Evolutionary conservation across 75 land plant genomes (phyloP).

Genomic region (Picea glauca): DNA sequence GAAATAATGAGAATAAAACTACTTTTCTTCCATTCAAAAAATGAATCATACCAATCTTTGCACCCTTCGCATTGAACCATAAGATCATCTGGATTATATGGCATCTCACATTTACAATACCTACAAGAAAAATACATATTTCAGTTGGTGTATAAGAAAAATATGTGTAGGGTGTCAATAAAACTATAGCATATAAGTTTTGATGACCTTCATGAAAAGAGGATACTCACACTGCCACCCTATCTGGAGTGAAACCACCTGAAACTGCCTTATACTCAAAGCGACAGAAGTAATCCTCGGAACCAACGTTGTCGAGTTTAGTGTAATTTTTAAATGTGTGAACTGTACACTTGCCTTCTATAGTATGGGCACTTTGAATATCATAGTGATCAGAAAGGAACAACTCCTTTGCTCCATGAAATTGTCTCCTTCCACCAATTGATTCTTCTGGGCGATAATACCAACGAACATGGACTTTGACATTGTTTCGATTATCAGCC

Average conservation of each 20-base stretch:
- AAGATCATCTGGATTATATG: constrained; percentile 50
- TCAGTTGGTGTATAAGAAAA: neutral
- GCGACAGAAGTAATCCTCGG: constrained; percentile 32
- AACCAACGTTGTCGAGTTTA: constrained; percentile 29
- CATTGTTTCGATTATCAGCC: constrained; percentile 32
- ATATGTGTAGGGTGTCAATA: neutral
- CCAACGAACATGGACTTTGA: constrained; percentile 37
- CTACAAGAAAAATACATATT: constrained; percentile 12
- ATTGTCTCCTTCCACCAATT: constrained; percentile 33
- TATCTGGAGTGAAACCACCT: constrained; percentile 36
- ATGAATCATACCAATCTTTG: constrained; percentile 36
- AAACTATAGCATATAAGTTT: neutral
- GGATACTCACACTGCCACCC: constrained; percentile 36
- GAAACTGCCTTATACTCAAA: constrained; percentile 36
- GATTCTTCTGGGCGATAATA: constrained; percentile 48
- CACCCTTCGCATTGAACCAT: constrained; percentile 51
- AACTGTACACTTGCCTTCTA: constrained; percentile 37
- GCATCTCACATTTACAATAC: constrained; percentile 60
- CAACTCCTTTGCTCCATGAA: constrained; percentile 34
- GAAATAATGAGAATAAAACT: neutral
- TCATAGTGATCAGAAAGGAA: constrained; percentile 33
- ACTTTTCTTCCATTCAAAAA: neutral
- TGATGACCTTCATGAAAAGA: neutral
- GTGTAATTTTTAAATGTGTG: constrained; percentile 40
- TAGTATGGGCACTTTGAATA: constrained; percentile 34